Base-by-base conservation (phyloP, 139 green algal genomes). In the Chlamydomonas urium region DNA sequence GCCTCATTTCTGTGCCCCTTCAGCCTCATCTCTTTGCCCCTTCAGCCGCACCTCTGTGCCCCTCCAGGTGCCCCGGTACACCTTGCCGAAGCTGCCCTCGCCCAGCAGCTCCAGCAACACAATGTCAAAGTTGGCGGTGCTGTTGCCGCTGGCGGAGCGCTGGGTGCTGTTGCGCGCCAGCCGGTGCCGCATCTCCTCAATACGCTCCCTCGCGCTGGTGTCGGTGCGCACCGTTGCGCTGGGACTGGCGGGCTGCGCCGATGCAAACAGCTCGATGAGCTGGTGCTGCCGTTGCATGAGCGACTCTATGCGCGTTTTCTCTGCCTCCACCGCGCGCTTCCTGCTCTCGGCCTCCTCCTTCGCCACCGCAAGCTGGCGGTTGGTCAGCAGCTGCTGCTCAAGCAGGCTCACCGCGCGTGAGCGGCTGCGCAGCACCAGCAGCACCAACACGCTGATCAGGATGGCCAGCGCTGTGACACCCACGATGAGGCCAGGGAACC, bases 341-440 rank as follows among this genome's bases (percentile, higher is more conserved):
- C n/a, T n/a, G n/a, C n/a, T n/a, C n/a, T n/a, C n/a, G n/a, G n/a
- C n/a, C n/a, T n/a, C n/a, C n/a, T n/a, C n/a, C n/a, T n/a, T n/a
- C n/a, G n/a, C n/a, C n/a, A n/a, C n/a, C n/a, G n/a, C n/a, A n/a
- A n/a, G n/a, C n/a, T n/a, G n/a, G n/a, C n/a, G n/a, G n/a, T n/a
- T n/a, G n/a, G n/a, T n/a, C n/a, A n/a, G n/a, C n/a, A n/a, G n/a
- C n/a, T 77, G 61, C 34, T 47, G 29, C 3, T 36, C 3, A 26
- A 72, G 48, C 33, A 38, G 45, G 29, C 14, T 23, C n/a, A 77
- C 28, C 4, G 62, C 61, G 50, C 66, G 35, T 23, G 38, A 14
- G 5, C 72, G 47, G 36, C 72, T 77, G 35, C 72, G 72, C 47
- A 77, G 63, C 47, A 77, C 72, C 47, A 72, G 61, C 2, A 10